phyloP scores from a whole-genome alignment of 164 flowering plant genomes.

The Kingdonia uniflora region DNA sequence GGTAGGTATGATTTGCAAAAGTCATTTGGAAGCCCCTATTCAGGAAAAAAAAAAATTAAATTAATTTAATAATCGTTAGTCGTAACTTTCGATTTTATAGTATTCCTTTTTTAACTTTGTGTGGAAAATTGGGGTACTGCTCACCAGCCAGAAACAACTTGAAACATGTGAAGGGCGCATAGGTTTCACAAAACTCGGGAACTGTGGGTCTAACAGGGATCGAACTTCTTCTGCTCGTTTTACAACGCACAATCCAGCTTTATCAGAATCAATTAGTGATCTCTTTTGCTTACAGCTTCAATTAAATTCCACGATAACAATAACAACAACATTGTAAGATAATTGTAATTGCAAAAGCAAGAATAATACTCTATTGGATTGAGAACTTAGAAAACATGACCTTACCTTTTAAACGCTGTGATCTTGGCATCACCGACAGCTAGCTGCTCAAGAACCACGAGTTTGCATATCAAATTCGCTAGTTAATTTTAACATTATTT shows the following conservation, averaged over 20 bases:
- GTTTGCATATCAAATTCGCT: background rate
- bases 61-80: background rate
- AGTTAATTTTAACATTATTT: too few species aligned
- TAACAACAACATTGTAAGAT: background rate
- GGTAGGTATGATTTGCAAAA: conserved; percentile 23
- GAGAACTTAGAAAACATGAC: too few species aligned
- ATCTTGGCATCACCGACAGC: conserved; percentile 5
- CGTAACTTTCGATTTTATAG: background rate
- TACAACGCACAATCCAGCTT: conserved; percentile 7
- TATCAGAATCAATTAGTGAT: background rate
- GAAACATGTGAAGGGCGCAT: conserved; percentile 36
- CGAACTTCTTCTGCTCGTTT: conserved; percentile 31
- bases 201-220: conserved; percentile 15
- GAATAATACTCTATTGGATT: too few species aligned
- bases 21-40: conserved; percentile 18
- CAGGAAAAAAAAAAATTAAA: background rate
- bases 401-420: conserved; percentile 5
- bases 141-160: conserved; percentile 38
- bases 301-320: too few species aligned
- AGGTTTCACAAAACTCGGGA: conserved; percentile 28
- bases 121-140: background rate
- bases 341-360: too few species aligned
- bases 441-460: conserved; percentile 5
- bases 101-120: background rate
- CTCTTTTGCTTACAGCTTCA: conserved; percentile 4